Percentiles rank a stretch among this genome's conserved stretches.
Conservation (phyloP, 2,329 filamentous ascomycete species). For the Alternaria sp. region DNA sequence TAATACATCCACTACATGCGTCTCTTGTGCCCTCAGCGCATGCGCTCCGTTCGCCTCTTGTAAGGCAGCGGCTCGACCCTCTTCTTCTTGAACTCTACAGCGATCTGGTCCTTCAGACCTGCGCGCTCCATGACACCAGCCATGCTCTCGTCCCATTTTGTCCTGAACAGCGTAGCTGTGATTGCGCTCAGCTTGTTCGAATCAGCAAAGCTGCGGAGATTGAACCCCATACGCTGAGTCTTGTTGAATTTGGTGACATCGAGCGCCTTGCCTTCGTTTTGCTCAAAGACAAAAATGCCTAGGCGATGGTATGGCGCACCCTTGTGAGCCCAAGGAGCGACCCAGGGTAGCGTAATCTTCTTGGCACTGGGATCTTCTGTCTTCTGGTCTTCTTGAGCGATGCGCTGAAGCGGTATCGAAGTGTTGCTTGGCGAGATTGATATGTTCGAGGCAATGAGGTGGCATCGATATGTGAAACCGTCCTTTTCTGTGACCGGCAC, state of each 20-base stretch:
- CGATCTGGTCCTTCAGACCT: conserved; percentile 72
- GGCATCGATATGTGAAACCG: conserved; percentile 80
- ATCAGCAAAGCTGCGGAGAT: conserved; percentile 75
- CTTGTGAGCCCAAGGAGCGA: conserved; percentile 86
- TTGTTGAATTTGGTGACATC: conserved; percentile 71
- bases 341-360: conserved; percentile 80
- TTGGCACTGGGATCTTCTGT: conserved; percentile 57
- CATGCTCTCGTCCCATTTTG: conserved; percentile 87
- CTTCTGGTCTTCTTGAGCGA: conserved; percentile 44
- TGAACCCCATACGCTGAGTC: conserved; percentile 77
- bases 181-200: conserved; percentile 75
- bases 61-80: conserved; percentile 74
- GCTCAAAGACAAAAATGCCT: conserved; percentile 82
- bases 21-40: conserved; percentile 45
- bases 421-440: conserved; percentile 65
- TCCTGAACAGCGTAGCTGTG: conserved; percentile 87
- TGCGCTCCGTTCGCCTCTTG: conserved; percentile 64
- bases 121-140: conserved; percentile 85
- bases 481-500: conserved; percentile 81
- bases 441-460: conserved; percentile 83
- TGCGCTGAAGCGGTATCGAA: conserved; percentile 41
- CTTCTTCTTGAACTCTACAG: conserved; percentile 85
- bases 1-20: conserved; percentile 14
- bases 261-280: conserved; percentile 63
- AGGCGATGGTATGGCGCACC: conserved; percentile 91